These are phyloP conservation scores for Capronia americana DNA, from an alignment of 2,329 filamentous ascomycete genomes.

Conservation along the genomic window DNA sequence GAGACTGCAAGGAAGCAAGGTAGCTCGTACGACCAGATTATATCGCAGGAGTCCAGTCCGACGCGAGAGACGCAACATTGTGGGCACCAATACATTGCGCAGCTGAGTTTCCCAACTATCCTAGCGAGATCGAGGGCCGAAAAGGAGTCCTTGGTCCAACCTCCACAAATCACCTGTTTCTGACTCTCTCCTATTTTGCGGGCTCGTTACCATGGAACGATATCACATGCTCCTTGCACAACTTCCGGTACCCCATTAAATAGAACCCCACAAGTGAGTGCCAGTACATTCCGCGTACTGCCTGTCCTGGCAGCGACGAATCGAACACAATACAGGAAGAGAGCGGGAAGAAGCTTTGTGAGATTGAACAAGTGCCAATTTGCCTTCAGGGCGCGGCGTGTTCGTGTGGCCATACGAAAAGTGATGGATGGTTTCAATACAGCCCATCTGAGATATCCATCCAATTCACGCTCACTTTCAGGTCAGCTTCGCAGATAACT, in stretches of 20 bases:
- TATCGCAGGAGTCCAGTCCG: neutral
- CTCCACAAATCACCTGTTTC: no score
- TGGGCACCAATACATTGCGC: neutral
- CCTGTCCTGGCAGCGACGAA: neutral
- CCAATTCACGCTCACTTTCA: neutral
- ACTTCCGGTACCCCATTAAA: neutral
- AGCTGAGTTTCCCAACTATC: neutral
- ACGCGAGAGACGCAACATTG: neutral
- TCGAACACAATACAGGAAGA: neutral
- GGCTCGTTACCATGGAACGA: neutral
- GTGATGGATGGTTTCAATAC: conserved; percentile 1
- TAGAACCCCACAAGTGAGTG: neutral
- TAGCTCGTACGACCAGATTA: neutral
- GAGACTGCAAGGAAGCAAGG: neutral
- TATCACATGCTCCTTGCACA: neutral
- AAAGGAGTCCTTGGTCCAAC: neutral
- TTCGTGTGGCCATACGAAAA: neutral
- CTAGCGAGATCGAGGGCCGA: neutral
- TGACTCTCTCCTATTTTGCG: neutral
- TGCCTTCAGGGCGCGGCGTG: neutral
- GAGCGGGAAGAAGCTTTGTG: neutral
- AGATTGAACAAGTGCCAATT: neutral
- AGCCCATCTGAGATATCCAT: conserved; percentile 10
- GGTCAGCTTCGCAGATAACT: neutral
- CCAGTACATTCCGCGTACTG: neutral